Conservation (phyloP, 2,329 filamentous ascomycete genomes). For the Plenodomus biglobosus region DNA sequence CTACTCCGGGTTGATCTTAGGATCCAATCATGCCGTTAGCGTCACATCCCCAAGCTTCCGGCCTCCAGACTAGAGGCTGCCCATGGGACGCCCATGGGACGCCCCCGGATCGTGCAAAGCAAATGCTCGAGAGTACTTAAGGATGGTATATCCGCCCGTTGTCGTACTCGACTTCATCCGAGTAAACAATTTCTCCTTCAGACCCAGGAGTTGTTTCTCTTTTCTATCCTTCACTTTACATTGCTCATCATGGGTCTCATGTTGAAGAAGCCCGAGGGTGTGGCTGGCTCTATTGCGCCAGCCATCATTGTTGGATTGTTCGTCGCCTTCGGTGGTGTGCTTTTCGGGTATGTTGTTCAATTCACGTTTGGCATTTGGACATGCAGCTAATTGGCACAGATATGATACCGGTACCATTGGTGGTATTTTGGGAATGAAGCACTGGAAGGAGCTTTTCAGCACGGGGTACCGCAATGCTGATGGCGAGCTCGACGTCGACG, state of each 20-base stretch:
- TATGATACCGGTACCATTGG: constrained; percentile 46
- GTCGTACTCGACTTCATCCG: constrained; percentile 9
- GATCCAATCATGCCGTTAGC: constrained; percentile 20
- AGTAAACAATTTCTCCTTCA: constrained; percentile 6
- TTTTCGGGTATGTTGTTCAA: constrained; percentile 37
- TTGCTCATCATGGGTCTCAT: constrained; percentile 39
- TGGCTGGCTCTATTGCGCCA: constrained; percentile 58
- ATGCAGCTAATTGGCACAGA: constrained; percentile 20
- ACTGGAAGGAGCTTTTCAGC: constrained; percentile 66
- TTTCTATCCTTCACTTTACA: constrained; percentile 5
- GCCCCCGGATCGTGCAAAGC: constrained; percentile 16
- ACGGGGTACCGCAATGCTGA: constrained; percentile 45
- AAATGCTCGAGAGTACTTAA: constrained; percentile 27
- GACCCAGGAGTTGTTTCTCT: constrained; percentile 4
- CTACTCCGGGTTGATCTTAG: constrained; percentile 9
- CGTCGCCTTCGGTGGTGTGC: constrained; percentile 51
- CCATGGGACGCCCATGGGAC: constrained; percentile 30
- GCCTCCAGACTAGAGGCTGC: constrained; percentile 21
- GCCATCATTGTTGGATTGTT: constrained; percentile 47
- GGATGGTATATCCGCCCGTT: constrained; percentile 9
- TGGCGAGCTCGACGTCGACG: constrained; percentile 37
- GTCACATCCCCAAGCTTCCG: constrained; percentile 23
- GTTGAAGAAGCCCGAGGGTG: constrained; percentile 70
- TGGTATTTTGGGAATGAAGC: constrained; percentile 71
- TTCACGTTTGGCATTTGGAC: not conserved